Base-by-base conservation (phyloP, 176 grass and related monocot species). In the Carex scoparia region DNA sequence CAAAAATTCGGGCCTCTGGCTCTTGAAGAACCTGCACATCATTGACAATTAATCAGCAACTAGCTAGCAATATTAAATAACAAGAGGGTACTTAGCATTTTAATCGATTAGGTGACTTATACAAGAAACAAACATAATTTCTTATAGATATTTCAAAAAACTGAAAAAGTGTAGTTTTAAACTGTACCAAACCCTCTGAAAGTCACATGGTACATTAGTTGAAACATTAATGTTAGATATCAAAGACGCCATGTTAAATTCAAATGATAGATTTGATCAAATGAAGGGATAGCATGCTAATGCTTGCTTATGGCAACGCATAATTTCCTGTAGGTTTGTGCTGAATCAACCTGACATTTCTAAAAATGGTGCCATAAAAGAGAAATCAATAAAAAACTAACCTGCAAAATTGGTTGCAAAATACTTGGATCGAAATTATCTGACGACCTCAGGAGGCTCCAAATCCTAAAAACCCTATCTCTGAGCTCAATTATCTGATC, bases 391-490 rank as follows among this genome's bases (percentile, higher is more conserved):
- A 61, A 77, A 30, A 79, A 79, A 66, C 5, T 12, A 90, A 98
- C 96, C 93, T 98, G 91, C 38, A 95, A 85, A 61, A 98, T 92
- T 82, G 96, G 96, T 80, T 89, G 93, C 64, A 98, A 86, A 89
- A 95, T 86, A 84, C 88, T 95, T 30, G 96, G 96, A 89, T 98
- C 96, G 28, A 98, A 98, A 86, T 82, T 90, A 84, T 94, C 87
- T 53, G 91, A 92, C 46, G 96, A 87, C 90, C 96, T 94, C 91
- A 98, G 83, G 58, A 95, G 93, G 81, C 65, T 84, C 96, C 91
- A 92, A 85, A 98, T 90, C 85, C 93, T 93, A 49, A 95, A 75
- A 79, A 98, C 93, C 74, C 65, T 87, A 84, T 90, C 91, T 86
- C 96, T 81, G 38, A 98, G 93, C 65, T 93, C 93, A 79, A 95